Evolutionary conservation across 768 basidiomycete genomes (phyloP).

Genomic region (Ramaria rubella): DNA sequence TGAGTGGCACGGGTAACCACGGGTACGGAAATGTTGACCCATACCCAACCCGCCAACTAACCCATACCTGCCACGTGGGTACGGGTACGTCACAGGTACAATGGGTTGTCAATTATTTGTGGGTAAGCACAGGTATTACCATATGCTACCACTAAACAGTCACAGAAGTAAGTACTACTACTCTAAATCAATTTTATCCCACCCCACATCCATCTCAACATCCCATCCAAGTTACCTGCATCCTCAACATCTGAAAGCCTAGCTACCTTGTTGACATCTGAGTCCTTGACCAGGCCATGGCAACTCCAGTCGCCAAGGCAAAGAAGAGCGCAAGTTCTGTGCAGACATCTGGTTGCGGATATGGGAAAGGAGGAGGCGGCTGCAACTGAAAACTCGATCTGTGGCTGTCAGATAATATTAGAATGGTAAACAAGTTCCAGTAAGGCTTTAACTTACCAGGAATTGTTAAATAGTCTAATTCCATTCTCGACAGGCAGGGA

Average conservation of each 20-base stretch:
- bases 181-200: too few relatives aligned
- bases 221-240: conserved; percentile 10
- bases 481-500: conserved; percentile 24
- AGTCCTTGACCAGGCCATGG: conserved; percentile 18
- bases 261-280: conserved; percentile 16
- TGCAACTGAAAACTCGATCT: conserved; percentile 24
- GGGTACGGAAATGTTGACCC: too few relatives aligned
- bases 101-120: too few relatives aligned
- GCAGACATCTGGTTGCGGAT: conserved; percentile 21
- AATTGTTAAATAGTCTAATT: conserved; percentile 18
- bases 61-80: too few relatives aligned
- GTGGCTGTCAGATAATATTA: conserved; percentile 19
- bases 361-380: conserved; percentile 24
- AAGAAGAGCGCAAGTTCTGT: conserved; percentile 24
- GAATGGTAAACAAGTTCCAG: neutral
- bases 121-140: too few relatives aligned
- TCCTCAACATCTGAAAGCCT: conserved; percentile 10
- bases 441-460: conserved; percentile 6
- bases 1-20: too few relatives aligned
- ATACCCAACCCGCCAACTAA: too few relatives aligned
- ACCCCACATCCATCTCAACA: too few relatives aligned
- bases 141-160: too few relatives aligned
- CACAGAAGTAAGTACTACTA: too few relatives aligned
- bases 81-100: too few relatives aligned
- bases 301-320: conserved; percentile 28